Percentiles rank a stretch among this genome's conserved stretches.
Evolutionary conservation across 192 early-diverging fungal species (phyloP).

Genomic region (Backusella parvicylindrica): DNA sequence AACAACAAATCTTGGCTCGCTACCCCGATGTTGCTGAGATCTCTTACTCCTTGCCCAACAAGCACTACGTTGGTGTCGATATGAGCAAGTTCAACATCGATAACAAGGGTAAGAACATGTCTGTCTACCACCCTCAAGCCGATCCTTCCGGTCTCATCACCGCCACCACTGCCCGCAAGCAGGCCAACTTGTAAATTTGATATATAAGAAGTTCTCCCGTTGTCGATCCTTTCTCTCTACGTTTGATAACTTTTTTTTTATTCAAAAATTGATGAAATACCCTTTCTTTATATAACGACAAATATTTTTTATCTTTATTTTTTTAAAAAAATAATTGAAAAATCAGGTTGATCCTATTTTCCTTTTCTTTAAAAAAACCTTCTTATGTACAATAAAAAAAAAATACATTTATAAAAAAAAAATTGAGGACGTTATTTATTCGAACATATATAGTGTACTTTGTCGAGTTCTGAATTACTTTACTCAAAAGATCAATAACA

Average conservation of each 20-base stretch:
- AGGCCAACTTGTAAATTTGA: slow-evolving; percentile 36
- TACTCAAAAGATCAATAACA: too few species aligned
- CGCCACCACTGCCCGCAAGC: slow-evolving; percentile 58
- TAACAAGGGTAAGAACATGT: slow-evolving; percentile 62
- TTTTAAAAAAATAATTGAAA: not conserved
- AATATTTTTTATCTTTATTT: not conserved
- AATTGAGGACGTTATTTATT: too few species aligned
- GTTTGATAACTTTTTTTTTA: not conserved
- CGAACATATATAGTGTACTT: too few species aligned
- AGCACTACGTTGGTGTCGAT: slow-evolving; percentile 73
- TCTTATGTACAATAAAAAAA: slow-evolving; percentile 2
- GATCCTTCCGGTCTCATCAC: slow-evolving; percentile 77
- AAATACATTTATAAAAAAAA: not conserved
- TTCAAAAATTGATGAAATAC: slow-evolving; percentile 1
- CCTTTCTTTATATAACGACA: not conserved
- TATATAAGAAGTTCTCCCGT: not conserved
- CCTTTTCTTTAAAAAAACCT: not conserved
- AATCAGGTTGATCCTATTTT: slow-evolving; percentile 1
- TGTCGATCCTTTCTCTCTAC: not conserved
- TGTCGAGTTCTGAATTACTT: too few species aligned
- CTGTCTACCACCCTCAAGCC: slow-evolving; percentile 70
- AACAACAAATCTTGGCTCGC: slow-evolving; percentile 54
- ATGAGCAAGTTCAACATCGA: slow-evolving; percentile 63
- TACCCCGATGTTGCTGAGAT: slow-evolving; percentile 58
- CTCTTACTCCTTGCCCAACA: slow-evolving; percentile 75